Evolutionary conservation across 805 yeast genomes (phyloP).

Genomic region (Clavispora fructus): DNA sequence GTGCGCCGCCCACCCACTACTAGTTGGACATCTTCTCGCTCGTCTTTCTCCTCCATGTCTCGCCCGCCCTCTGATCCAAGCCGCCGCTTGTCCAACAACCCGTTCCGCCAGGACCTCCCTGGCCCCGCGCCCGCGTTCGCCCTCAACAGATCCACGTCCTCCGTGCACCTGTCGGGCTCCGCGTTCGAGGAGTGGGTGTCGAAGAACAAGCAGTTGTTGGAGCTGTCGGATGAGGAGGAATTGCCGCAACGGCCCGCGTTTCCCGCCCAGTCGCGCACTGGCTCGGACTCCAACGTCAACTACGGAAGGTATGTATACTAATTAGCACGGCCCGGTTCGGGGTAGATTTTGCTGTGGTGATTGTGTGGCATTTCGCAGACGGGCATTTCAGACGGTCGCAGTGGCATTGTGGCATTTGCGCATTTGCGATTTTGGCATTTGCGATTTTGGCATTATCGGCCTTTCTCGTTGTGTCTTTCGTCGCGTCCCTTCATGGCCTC

Average conservation of each 20-base stretch:
- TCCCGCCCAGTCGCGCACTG: conserved; percentile 27
- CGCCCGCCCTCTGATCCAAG: conserved; percentile 24
- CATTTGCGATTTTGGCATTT: no score
- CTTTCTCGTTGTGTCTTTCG: no score
- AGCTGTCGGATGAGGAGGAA: conserved; percentile 40
- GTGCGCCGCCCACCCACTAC: background rate
- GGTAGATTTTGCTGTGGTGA: no score
- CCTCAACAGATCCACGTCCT: conserved; percentile 1
- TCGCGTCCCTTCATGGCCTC: no score
- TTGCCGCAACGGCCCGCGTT: conserved; percentile 17
- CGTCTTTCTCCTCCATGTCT: conserved; percentile 24
- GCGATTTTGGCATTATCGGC: no score
- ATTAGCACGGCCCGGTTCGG: no score
- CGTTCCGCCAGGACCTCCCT: conserved; percentile 47
- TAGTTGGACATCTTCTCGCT: background rate
- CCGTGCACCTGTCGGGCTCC: conserved; percentile 7
- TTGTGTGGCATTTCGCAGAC: no score
- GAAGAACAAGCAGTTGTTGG: conserved; percentile 35
- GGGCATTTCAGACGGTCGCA: no score
- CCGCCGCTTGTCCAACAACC: conserved; percentile 46
- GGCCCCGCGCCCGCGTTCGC: conserved; percentile 4
- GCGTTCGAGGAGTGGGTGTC: conserved; percentile 57
- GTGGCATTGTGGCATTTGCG: no score
- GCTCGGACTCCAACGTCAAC: conserved; percentile 33
- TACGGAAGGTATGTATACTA: conserved; percentile 25